phyloP scores from a whole-genome alignment of 2,329 filamentous ascomycete species.

The Trichophyton rubrum region DNA sequence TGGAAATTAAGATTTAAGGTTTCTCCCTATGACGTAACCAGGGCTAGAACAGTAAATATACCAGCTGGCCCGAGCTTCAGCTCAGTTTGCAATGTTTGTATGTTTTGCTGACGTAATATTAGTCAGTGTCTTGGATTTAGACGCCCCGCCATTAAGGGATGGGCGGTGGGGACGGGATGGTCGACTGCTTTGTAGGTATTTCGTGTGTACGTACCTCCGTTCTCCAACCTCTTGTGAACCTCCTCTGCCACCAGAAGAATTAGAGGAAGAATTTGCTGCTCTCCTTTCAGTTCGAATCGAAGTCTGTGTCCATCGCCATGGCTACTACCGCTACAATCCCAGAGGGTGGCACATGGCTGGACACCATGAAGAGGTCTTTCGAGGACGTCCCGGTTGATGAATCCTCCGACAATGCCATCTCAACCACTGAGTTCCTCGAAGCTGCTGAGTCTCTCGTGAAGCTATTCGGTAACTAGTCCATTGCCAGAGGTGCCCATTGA shows the following conservation, averaged over 20 bases:
- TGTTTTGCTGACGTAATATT: neutral
- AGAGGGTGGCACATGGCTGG: slow-evolving; percentile 66
- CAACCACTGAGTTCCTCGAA: slow-evolving; percentile 79
- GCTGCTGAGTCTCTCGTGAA: slow-evolving; percentile 76
- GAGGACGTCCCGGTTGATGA: slow-evolving; percentile 64
- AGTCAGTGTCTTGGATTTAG: neutral
- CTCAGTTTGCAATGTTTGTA: neutral
- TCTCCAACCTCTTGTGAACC: neutral
- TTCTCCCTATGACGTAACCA: neutral
- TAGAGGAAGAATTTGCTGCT: neutral
- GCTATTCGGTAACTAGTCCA: slow-evolving; percentile 56
- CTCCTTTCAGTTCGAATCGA: neutral
- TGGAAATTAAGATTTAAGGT: neutral
- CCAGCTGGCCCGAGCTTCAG: neutral
- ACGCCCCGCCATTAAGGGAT: neutral
- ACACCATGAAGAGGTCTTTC: slow-evolving; percentile 75
- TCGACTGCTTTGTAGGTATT: neutral
- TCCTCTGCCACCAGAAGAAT: neutral
- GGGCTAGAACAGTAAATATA: neutral
- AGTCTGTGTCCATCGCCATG: slow-evolving; percentile 32
- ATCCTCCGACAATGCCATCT: slow-evolving; percentile 61
- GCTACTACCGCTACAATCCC: slow-evolving; percentile 41
- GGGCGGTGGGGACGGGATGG: neutral
- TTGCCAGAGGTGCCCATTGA: neutral
- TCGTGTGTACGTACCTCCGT: neutral